A percentile compares a stretch with the other conserved stretches of the same genome.
These are phyloP conservation scores for Trametes elegans DNA, from an alignment of 768 basidiomycete species.

Conservation along the genomic window DNA sequence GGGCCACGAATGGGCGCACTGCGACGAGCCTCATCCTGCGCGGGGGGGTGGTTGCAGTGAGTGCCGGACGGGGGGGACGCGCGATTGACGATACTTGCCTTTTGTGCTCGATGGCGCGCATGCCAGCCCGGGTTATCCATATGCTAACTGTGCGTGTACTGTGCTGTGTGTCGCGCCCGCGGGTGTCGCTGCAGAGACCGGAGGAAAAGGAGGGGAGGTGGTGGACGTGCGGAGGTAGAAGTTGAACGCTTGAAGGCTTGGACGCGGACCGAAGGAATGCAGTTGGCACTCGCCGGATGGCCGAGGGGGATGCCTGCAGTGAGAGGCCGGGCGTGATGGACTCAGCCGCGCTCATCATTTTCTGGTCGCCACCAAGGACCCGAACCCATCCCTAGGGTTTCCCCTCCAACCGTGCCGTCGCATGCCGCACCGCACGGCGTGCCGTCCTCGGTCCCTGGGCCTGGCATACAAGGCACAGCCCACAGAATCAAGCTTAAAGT, in stretches of 20 bases:
- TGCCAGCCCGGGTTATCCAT: slow-evolving; percentile 85
- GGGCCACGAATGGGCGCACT: slow-evolving; percentile 38
- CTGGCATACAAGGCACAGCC: background rate
- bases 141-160: background rate
- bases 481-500: too few relatives aligned
- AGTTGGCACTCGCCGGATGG: background rate
- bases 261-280: background rate
- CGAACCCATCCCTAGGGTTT: background rate
- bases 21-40: slow-evolving; percentile 26
- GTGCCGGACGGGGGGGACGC: slow-evolving; percentile 29
- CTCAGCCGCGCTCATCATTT: background rate
- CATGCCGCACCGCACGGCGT: background rate
- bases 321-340: background rate
- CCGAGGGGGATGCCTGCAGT: background rate
- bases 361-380: background rate
- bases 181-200: background rate
- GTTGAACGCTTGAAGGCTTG: background rate
- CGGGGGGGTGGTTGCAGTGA: background rate
- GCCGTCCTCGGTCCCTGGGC: too few relatives aligned
- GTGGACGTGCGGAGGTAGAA: slow-evolving; percentile 4
- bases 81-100: slow-evolving; percentile 35
- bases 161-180: background rate
- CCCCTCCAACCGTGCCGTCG: slow-evolving; percentile 1
- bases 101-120: slow-evolving; percentile 59
- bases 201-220: background rate